Percentiles rank a stretch among this genome's conserved stretches.
phyloP scores from a whole-genome alignment of 176 grass and related monocot genomes.

The Bromus sterilis region DNA sequence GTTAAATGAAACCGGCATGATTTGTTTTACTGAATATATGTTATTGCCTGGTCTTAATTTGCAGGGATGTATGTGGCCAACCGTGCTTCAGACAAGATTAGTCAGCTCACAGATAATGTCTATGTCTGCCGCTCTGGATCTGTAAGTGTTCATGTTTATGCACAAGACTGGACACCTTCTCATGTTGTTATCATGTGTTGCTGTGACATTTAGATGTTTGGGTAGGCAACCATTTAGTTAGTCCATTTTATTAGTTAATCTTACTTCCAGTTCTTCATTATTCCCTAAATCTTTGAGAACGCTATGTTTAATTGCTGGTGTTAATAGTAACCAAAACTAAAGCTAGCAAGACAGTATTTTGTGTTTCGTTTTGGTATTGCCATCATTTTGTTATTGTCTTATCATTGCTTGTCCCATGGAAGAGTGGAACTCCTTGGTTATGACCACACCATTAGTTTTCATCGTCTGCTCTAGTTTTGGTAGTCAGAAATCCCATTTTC shows the following conservation, averaged over 20 bases:
- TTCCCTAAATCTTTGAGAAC: not conserved
- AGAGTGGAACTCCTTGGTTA: not conserved
- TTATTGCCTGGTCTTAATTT: conserved; percentile 10
- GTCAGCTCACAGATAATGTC: conserved; percentile 82
- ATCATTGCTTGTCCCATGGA: not conserved
- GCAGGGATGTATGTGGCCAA: conserved; percentile 88
- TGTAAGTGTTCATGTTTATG: conserved; percentile 40
- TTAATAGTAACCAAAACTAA: not conserved
- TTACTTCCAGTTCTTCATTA: not conserved
- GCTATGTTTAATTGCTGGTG: not conserved
- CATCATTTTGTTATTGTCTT: no score
- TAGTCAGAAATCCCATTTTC: not conserved
- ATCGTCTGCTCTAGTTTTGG: not conserved
- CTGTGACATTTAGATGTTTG: not conserved
- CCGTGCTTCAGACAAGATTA: conserved; percentile 88
- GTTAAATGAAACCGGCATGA: not conserved
- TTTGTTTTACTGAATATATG: not conserved
- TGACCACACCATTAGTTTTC: not conserved
- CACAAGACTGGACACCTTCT: not conserved
- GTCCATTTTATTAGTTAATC: not conserved
- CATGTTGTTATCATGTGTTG: not conserved
- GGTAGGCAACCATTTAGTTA: not conserved
- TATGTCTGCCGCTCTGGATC: conserved; percentile 92
- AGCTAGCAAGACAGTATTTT: not conserved
- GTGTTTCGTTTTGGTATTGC: not conserved